A percentile compares a stretch with the other conserved stretches of the same genome.
These are phyloP conservation scores for Papilionanthe hybrid DNA, from an alignment of 116 monocot genomes.

Conservation along the genomic window DNA sequence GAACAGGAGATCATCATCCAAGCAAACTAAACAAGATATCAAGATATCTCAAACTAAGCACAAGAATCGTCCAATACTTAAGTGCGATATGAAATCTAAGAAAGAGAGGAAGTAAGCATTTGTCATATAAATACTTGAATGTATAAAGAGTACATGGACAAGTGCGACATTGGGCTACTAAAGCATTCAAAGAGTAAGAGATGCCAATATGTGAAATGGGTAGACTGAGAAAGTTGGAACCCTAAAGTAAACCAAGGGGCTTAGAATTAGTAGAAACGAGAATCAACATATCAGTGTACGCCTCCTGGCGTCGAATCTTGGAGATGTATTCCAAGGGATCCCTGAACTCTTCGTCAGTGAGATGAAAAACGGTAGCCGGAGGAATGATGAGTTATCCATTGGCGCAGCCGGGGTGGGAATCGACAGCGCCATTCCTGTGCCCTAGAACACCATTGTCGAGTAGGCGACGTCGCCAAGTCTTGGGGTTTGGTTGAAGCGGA, in stretches of 20 bases:
- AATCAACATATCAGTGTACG: no score
- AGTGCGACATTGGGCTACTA: no score
- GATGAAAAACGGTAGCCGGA: constrained; percentile 48
- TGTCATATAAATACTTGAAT: no score
- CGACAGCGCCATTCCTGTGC: constrained; percentile 10
- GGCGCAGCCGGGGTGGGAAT: constrained; percentile 1
- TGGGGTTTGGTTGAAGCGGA: no score
- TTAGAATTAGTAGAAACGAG: no score
- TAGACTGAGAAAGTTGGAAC: no score
- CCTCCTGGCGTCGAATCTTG: constrained; percentile 59
- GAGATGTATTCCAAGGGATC: constrained; percentile 50
- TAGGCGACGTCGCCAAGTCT: constrained; percentile 23
- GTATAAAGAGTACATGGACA: no score
- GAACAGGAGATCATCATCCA: background rate
- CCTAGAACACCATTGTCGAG: constrained; percentile 28
- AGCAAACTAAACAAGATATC: background rate
- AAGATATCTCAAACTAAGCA: background rate
- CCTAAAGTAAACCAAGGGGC: no score
- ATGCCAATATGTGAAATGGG: no score
- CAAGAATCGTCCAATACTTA: background rate
- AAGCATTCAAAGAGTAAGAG: no score
- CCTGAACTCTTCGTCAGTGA: constrained; percentile 54
- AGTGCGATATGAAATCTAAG: background rate
- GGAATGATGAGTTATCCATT: constrained; percentile 13
- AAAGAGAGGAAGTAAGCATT: background rate